Percentiles rank a stretch among this genome's conserved stretches.
These are phyloP conservation scores for Pseudophaeomoniella oleicola DNA, from an alignment of 2,329 filamentous ascomycete genomes.

Conservation along the genomic window DNA sequence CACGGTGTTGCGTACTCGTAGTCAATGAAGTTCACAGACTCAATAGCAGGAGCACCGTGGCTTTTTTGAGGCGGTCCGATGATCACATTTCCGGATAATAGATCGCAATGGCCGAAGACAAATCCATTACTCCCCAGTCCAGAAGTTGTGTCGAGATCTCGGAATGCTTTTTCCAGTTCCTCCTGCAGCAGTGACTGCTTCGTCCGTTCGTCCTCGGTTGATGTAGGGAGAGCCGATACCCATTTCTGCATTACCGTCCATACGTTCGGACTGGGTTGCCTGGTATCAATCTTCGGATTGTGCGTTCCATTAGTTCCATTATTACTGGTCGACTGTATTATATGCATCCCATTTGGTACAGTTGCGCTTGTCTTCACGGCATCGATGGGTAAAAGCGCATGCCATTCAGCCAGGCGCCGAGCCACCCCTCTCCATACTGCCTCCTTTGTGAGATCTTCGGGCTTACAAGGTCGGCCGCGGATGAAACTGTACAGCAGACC, in stretches of 20 bases:
- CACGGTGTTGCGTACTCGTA: slow-evolving; percentile 96
- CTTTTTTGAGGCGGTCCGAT: slow-evolving; percentile 40
- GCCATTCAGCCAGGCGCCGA: slow-evolving; percentile 78
- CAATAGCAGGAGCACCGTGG: slow-evolving; percentile 24
- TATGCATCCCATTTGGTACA: slow-evolving; percentile 5
- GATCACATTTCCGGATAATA: slow-evolving; percentile 94
- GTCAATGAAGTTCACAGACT: slow-evolving; percentile 75
- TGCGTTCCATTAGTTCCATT: slow-evolving; percentile 12
- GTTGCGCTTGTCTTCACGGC: slow-evolving; percentile 21
- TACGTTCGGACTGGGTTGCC: slow-evolving; percentile 66
- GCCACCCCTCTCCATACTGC: slow-evolving; percentile 73
- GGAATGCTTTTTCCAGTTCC: slow-evolving; percentile 58
- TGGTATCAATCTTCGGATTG: slow-evolving; percentile 36
- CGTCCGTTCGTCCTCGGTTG: slow-evolving; percentile 52
- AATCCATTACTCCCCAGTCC: slow-evolving; percentile 55
- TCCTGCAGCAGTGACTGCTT: slow-evolving; percentile 55
- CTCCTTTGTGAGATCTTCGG: slow-evolving; percentile 63
- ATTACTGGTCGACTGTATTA: slow-evolving; percentile 7
- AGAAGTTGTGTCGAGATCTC: slow-evolving; percentile 58
- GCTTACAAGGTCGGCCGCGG: slow-evolving; percentile 62
- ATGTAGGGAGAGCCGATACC: slow-evolving; percentile 69
- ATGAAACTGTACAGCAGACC: slow-evolving; percentile 92
- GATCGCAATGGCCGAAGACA: slow-evolving; percentile 88
- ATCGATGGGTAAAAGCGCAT: slow-evolving; percentile 52
- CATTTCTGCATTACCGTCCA: slow-evolving; percentile 97